Conservation (phyloP, 257 asterid genomes). For the Hygrophila difformis region DNA sequence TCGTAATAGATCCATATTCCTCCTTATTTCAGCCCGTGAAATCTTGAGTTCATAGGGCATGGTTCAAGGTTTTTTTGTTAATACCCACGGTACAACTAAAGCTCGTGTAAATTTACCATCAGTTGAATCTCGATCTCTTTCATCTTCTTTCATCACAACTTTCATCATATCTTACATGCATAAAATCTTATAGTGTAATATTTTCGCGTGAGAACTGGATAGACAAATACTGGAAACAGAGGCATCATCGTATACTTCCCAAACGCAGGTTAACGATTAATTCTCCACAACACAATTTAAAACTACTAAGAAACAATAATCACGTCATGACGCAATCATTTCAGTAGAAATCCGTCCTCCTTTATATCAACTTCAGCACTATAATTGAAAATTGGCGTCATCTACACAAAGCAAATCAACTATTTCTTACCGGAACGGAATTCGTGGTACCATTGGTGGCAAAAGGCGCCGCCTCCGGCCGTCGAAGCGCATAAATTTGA, state of each 20-base stretch:
- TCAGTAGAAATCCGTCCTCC: not conserved
- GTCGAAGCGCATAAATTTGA: conserved; percentile 16
- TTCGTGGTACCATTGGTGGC: conserved; percentile 37
- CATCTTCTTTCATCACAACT: too few species aligned
- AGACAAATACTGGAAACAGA: too few species aligned
- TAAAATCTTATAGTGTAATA: too few species aligned
- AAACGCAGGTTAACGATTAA: not conserved
- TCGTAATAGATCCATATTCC: too few species aligned
- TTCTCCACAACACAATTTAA: not conserved
- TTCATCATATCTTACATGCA: too few species aligned
- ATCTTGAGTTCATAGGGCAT: too few species aligned
- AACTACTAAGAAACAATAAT: not conserved
- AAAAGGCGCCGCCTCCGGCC: conserved; percentile 21
- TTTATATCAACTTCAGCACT: not conserved
- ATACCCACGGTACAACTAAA: conserved; percentile 3
- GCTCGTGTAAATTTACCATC: too few species aligned
- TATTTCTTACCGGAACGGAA: conserved; percentile 46
- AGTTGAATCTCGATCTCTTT: too few species aligned
- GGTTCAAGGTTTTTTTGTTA: too few species aligned
- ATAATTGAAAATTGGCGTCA: too few species aligned
- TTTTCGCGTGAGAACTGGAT: too few species aligned
- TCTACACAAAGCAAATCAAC: not conserved
- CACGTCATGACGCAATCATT: not conserved
- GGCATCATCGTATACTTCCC: not conserved
- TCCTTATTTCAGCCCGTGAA: too few species aligned